Conservation (phyloP, 345 rosid genomes). For the Heritiera littoralis region DNA sequence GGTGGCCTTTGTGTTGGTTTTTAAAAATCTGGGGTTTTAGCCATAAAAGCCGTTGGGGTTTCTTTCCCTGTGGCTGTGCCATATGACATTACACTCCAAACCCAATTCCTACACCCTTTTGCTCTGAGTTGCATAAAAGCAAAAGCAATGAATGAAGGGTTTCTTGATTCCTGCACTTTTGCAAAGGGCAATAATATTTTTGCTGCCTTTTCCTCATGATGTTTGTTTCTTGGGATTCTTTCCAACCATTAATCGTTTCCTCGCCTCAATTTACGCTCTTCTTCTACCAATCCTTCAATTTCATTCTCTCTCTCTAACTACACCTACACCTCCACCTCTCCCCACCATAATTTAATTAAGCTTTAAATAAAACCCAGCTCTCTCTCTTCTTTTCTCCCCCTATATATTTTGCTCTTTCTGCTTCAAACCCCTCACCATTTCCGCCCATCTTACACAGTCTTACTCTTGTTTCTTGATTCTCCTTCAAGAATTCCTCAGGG, state of each 20-base stretch:
- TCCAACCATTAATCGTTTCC: slow-evolving; percentile 50
- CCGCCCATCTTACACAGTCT: background rate
- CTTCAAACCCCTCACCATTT: slow-evolving; percentile 2
- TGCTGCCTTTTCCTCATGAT: slow-evolving; percentile 40
- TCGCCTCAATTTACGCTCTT: slow-evolving; percentile 56
- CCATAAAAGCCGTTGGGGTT: slow-evolving; percentile 51
- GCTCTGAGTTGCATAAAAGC: background rate
- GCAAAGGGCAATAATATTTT: slow-evolving; percentile 42
- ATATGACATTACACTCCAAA: slow-evolving; percentile 5
- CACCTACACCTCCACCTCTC: slow-evolving; percentile 47
- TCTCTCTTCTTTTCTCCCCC: slow-evolving; percentile 31
- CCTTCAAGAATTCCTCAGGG: background rate
- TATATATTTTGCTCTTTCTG: slow-evolving; percentile 37
- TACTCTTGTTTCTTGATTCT: slow-evolving; percentile 7
- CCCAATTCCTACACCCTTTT: background rate
- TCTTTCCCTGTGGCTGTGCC: background rate
- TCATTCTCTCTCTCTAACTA: slow-evolving; percentile 27
- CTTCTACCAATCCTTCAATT: slow-evolving; percentile 57
- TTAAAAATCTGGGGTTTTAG: slow-evolving; percentile 37
- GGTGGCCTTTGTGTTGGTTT: slow-evolving; percentile 40
- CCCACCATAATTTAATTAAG: slow-evolving; percentile 62
- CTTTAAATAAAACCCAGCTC: slow-evolving; percentile 59
- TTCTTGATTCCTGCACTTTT: slow-evolving; percentile 28
- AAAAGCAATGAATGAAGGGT: slow-evolving; percentile 50
- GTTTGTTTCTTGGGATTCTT: slow-evolving; percentile 43